Base-by-base conservation (phyloP, 148 eudicot species). In the Fagopyrum tataricum region DNA sequence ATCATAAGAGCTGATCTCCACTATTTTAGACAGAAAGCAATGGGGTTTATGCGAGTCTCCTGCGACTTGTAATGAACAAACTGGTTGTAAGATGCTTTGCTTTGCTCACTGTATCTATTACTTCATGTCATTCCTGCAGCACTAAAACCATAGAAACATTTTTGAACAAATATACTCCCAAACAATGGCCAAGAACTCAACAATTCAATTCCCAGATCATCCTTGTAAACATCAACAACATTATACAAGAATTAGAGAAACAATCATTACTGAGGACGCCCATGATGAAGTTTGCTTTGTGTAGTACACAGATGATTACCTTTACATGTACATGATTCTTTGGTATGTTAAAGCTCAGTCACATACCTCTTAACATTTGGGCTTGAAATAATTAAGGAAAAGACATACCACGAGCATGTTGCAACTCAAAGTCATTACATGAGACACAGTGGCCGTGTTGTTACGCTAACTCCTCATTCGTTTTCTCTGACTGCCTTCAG, bases 291-390 rank as follows among this genome's bases (percentile, higher is more conserved):
- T 39, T 20, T 53, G 40, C 56, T 23, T 42, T 52, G 70, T 75
- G 73, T 70, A 81, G 73, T 77, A 84, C 81, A 83, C 39, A 66
- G 74, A 59, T 80, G 23, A 46, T 64, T 39, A 78, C 72, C 81
- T 83, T 74, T 79, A 82, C 80, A 84, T 79, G 81, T 85, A 83
- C 85, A 83, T 48, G 78, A 75, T 64, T 49, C 64, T 7, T 72
- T 17, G 75, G 67, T 61, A 61, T 61, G 67, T 64, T 13, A 31
- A 31, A 31, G 44, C 69, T 64, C 41, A 37, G 69, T 64, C 69
- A 64, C 69, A 64, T 64, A 64, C 69, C 69, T 23, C 69, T 31
- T 15, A 62, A 70, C 15, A 43, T 70, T 14, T 44, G 52, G 72
- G 72, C 43, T 15, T 6, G 7, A 58, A 73, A 24, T 18, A 44